Evolutionary conservation across 371 early-diverging fungal genomes (phyloP).

Genomic region (Dichotomocladium elegans): DNA sequence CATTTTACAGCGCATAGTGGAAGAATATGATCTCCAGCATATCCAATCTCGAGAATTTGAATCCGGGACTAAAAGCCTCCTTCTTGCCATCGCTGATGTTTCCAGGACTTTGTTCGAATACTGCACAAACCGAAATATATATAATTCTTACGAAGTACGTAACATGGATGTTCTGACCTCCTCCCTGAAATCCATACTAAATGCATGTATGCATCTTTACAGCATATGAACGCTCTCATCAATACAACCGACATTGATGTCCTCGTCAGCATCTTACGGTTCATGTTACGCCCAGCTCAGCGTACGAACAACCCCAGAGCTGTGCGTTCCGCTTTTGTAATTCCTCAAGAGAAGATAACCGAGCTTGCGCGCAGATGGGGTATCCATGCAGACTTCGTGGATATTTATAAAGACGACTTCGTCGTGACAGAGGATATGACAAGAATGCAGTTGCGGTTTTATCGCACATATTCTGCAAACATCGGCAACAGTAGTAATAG

Average conservation of each 20-base stretch:
- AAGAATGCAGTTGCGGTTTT: slow-evolving; percentile 59
- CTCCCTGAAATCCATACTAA: not conserved
- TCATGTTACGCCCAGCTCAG: slow-evolving; percentile 82
- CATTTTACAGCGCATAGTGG: slow-evolving; percentile 66
- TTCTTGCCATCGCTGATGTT: slow-evolving; percentile 73
- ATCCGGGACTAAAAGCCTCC: slow-evolving; percentile 42
- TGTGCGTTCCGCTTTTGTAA: slow-evolving; percentile 57
- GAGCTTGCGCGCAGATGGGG: slow-evolving; percentile 63
- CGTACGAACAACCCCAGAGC: slow-evolving; percentile 71
- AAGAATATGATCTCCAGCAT: slow-evolving; percentile 58
- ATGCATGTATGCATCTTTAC: not conserved
- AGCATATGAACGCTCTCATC: slow-evolving; percentile 74
- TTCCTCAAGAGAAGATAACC: slow-evolving; percentile 61
- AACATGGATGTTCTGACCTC: not conserved
- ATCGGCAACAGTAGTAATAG: slow-evolving; percentile 1
- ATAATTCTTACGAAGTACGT: slow-evolving; percentile 87
- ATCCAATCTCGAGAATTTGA: slow-evolving; percentile 61
- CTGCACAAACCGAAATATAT: slow-evolving; percentile 92
- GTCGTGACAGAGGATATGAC: slow-evolving; percentile 49
- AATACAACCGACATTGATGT: slow-evolving; percentile 73
- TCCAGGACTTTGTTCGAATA: slow-evolving; percentile 85
- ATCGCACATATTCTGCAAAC: slow-evolving; percentile 39
- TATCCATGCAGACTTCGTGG: slow-evolving; percentile 41
- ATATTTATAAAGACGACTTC: slow-evolving; percentile 36
- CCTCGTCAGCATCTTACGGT: slow-evolving; percentile 64